A percentile compares a stretch with the other conserved stretches of the same genome.
These are phyloP conservation scores for Acer campestre DNA, from an alignment of 345 rosid genomes.

Conservation along the genomic window DNA sequence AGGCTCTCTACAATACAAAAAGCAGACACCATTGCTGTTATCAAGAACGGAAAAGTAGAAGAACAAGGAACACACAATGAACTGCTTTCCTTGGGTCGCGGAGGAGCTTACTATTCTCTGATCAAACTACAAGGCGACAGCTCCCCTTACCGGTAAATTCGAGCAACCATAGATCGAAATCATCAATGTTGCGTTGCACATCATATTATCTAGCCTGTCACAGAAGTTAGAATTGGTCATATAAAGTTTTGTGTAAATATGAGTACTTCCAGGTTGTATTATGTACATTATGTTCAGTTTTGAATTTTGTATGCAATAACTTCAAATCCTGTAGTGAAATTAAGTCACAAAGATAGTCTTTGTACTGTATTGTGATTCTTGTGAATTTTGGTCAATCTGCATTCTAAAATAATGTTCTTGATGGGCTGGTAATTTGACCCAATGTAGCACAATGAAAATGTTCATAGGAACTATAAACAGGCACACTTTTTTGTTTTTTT, in stretches of 20 bases:
- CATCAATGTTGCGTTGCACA: background rate
- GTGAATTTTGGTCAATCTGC: background rate
- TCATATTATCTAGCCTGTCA: background rate
- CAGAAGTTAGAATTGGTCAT: background rate
- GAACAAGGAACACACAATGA: constrained; percentile 63
- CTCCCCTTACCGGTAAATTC: constrained; percentile 32
- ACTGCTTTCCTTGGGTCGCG: constrained; percentile 41
- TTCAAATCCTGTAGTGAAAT: background rate
- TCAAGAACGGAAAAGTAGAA: constrained; percentile 51
- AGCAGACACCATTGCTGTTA: constrained; percentile 50
- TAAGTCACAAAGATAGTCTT: background rate
- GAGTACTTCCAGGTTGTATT: background rate
- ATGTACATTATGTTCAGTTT: background rate
- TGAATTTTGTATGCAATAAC: background rate
- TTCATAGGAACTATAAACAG: background rate
- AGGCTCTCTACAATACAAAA: constrained; percentile 64
- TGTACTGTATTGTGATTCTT: background rate
- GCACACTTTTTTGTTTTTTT: too few species aligned
- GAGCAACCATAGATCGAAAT: background rate
- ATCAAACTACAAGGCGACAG: constrained; percentile 38
- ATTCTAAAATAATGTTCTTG: too few species aligned
- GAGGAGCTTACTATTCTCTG: constrained; percentile 48
- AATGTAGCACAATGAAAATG: background rate
- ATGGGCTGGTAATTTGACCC: background rate
- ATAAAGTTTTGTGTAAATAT: background rate